These are phyloP conservation scores for Sclerotiophoma versabilis DNA, from an alignment of 2,329 filamentous ascomycete species.

Conservation along the genomic window DNA sequence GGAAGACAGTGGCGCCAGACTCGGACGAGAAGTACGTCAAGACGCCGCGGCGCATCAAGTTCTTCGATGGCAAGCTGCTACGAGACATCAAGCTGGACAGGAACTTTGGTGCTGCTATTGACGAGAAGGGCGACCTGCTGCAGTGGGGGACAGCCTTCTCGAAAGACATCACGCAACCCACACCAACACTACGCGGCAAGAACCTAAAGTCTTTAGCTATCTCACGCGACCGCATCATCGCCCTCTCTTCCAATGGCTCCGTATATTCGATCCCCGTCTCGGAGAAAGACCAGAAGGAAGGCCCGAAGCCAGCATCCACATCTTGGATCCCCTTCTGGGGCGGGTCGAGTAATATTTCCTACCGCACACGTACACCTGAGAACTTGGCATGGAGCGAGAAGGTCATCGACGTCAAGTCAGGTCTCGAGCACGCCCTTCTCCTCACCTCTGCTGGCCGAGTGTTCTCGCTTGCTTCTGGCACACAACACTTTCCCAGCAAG, in stretches of 20 bases:
- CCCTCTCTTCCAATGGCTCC: conserved; percentile 73
- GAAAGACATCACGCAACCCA: conserved; percentile 67
- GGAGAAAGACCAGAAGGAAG: conserved; percentile 71
- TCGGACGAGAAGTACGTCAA: conserved; percentile 81
- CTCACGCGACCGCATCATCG: conserved; percentile 83
- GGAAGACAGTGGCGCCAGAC: conserved; percentile 83
- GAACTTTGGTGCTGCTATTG: conserved; percentile 84
- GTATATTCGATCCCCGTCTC: conserved; percentile 88
- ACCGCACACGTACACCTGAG: conserved; percentile 73
- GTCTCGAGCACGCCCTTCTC: conserved; percentile 85
- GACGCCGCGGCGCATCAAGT: conserved; percentile 76
- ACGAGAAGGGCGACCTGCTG: conserved; percentile 84
- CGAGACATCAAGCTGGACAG: conserved; percentile 86
- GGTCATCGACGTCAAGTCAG: conserved; percentile 75
- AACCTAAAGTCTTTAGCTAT: conserved; percentile 78
- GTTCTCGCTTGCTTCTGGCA: conserved; percentile 85
- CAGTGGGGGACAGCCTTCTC: conserved; percentile 90
- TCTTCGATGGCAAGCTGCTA: conserved; percentile 84
- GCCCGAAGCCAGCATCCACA: conserved; percentile 68
- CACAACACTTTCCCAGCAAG: conserved; percentile 76
- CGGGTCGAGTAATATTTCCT: conserved; percentile 67
- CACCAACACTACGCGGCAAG: conserved; percentile 79
- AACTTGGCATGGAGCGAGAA: conserved; percentile 73
- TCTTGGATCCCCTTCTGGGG: conserved; percentile 81
- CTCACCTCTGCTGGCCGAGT: conserved; percentile 85